phyloP scores from a whole-genome alignment of 305 asterid genomes.

The Fraxinus greggii region DNA sequence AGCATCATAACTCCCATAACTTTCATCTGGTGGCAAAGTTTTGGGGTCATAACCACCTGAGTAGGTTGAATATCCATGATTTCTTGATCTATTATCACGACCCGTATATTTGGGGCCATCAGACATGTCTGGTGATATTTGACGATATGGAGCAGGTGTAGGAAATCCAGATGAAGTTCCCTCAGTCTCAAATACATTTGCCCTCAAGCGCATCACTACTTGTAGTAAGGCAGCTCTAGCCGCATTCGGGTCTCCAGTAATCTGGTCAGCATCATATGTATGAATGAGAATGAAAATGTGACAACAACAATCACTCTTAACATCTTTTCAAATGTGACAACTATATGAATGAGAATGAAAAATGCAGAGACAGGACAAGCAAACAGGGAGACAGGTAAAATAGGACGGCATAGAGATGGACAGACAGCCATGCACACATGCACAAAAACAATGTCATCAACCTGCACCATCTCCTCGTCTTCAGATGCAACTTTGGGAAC shows the following conservation, averaged over 20 bases:
- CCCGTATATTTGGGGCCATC: constrained; percentile 49
- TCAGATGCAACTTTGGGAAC: constrained; percentile 80
- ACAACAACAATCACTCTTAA: neutral
- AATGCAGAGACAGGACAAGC: neutral
- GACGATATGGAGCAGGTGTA: constrained; percentile 32
- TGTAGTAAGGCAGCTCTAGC: constrained; percentile 66
- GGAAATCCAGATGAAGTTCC: constrained; percentile 44
- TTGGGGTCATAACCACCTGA: constrained; percentile 50
- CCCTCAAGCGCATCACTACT: constrained; percentile 66
- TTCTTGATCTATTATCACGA: constrained; percentile 47
- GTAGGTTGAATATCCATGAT: constrained; percentile 47
- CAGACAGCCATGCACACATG: neutral
- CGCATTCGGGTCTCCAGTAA: constrained; percentile 65
- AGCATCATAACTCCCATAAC: constrained; percentile 44
- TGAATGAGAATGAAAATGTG: neutral
- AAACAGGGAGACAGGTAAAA: neutral
- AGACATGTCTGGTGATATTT: constrained; percentile 35
- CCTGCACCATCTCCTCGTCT: constrained; percentile 95
- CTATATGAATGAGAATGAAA: neutral
- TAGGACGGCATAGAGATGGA: neutral
- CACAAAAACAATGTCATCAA: constrained; percentile 28
- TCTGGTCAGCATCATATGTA: constrained; percentile 39
- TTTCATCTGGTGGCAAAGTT: constrained; percentile 35
- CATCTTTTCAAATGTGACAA: neutral
- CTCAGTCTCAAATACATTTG: constrained; percentile 59